A percentile compares a stretch with the other conserved stretches of the same genome.
Evolutionary conservation across 139 green algal species (phyloP).

Genomic region (Edaphochlamys debaryana): DNA sequence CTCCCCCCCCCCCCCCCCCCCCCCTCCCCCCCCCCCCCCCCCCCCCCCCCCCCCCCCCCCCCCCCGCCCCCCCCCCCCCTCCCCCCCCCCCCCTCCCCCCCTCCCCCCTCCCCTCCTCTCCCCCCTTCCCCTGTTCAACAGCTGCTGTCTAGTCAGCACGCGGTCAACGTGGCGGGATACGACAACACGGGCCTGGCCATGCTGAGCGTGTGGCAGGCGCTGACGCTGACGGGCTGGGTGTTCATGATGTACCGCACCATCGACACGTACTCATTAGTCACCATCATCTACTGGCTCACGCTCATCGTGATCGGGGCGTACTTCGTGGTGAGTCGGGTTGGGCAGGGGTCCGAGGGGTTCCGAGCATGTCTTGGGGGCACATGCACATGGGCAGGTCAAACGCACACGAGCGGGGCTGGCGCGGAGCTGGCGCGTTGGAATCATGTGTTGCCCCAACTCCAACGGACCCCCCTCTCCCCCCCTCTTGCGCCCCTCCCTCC

Average conservation of each 20-base stretch:
- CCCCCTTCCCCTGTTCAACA: not conserved
- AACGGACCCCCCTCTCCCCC: not conserved
- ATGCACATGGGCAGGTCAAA: too few species aligned
- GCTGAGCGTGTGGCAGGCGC: constrained; percentile 75
- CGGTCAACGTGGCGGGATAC: constrained; percentile 67
- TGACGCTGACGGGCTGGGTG: constrained; percentile 69
- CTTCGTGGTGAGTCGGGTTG: constrained; percentile 77
- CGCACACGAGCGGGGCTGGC: too few species aligned
- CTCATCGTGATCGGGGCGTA: constrained; percentile 78
- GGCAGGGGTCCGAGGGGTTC: not conserved
- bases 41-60: too few species aligned
- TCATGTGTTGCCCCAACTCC: too few species aligned
- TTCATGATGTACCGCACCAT: constrained; percentile 76
- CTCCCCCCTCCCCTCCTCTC: not conserved
- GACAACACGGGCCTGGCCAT: constrained; percentile 74
- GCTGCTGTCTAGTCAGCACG: not conserved
- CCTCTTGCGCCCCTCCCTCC: not conserved
- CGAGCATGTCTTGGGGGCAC: too few species aligned
- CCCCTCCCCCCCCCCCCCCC: too few species aligned
- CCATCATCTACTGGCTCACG: constrained; percentile 72
- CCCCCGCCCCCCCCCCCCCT: too few species aligned
- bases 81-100: not conserved
- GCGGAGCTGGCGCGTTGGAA: too few species aligned
- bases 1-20: too few species aligned
- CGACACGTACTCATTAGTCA: constrained; percentile 50